These are phyloP conservation scores for Aspergillus flavus DNA, from an alignment of 2,329 filamentous ascomycete genomes.

Conservation along the genomic window DNA sequence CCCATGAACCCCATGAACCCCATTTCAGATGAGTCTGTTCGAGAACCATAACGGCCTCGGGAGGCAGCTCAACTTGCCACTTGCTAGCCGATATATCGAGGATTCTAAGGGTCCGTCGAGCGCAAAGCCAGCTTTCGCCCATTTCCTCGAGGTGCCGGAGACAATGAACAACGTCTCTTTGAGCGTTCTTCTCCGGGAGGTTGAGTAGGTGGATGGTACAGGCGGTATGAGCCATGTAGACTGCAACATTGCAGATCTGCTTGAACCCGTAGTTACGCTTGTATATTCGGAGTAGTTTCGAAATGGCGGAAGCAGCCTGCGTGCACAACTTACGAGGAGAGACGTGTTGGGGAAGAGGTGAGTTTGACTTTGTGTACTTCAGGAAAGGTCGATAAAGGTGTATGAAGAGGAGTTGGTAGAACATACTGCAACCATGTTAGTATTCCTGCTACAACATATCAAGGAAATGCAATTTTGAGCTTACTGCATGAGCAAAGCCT, in stretches of 20 bases:
- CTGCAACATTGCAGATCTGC: slow-evolving; percentile 94
- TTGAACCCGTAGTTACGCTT: slow-evolving; percentile 88
- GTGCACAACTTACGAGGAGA: slow-evolving; percentile 90
- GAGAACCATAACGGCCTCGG: slow-evolving; percentile 78
- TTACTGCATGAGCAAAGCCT: slow-evolving; percentile 84
- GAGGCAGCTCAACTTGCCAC: slow-evolving; percentile 84
- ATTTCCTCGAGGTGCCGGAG: slow-evolving; percentile 94
- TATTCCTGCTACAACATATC: not conserved
- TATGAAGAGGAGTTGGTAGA: slow-evolving; percentile 93
- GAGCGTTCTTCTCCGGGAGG: slow-evolving; percentile 86
- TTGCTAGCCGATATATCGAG: slow-evolving; percentile 82
- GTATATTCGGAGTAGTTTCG: slow-evolving; percentile 91
- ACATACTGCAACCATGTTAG: slow-evolving; percentile 69
- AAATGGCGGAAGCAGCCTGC: slow-evolving; percentile 84
- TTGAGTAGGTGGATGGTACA: slow-evolving; percentile 95
- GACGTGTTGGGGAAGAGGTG: slow-evolving; percentile 81
- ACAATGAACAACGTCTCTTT: slow-evolving; percentile 85
- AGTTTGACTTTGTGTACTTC: slow-evolving; percentile 80
- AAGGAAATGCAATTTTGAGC: slow-evolving; percentile 34
- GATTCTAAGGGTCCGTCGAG: slow-evolving; percentile 80
- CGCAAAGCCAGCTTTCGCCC: slow-evolving; percentile 90
- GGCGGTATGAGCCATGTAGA: slow-evolving; percentile 93
- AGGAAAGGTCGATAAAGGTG: slow-evolving; percentile 94
- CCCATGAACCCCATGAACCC: slow-evolving; percentile 64
- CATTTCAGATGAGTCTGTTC: slow-evolving; percentile 78